phyloP scores from a whole-genome alignment of 2,329 filamentous ascomycete species.

The Scolecobasidium constrictum region DNA sequence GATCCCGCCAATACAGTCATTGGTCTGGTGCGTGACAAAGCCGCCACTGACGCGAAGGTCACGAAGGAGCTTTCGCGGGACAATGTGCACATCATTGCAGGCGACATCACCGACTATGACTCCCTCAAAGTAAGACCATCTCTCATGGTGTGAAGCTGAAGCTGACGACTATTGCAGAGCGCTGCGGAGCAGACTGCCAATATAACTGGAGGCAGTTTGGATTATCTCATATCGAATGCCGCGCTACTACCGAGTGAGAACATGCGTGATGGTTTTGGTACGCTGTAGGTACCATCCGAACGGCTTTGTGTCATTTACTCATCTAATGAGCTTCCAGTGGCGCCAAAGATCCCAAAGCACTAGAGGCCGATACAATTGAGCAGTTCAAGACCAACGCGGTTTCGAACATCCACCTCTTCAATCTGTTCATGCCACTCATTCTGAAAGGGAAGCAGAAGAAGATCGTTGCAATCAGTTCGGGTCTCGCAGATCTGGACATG shows the following conservation, averaged over 20 bases:
- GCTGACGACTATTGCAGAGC: constrained; percentile 6
- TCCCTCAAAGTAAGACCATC: constrained; percentile 12
- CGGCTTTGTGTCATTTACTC: too few species aligned
- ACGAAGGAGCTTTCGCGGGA: constrained; percentile 24
- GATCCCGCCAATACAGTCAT: constrained; percentile 22
- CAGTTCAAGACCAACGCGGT: constrained; percentile 39
- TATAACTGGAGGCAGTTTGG: constrained; percentile 24
- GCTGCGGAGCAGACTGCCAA: constrained; percentile 15
- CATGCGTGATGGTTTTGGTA: constrained; percentile 22
- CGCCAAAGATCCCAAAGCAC: constrained; percentile 13
- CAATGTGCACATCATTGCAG: constrained; percentile 18
- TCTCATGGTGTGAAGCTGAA: neutral
- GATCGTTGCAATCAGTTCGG: constrained; percentile 40
- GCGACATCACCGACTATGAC: constrained; percentile 16
- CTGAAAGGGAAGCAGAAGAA: constrained; percentile 42
- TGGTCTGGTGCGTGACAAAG: constrained; percentile 27
- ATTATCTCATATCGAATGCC: constrained; percentile 44
- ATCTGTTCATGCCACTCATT: constrained; percentile 43
- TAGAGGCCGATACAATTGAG: constrained; percentile 25
- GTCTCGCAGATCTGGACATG: constrained; percentile 35
- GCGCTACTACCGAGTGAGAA: constrained; percentile 24
- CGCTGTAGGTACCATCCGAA: constrained; percentile 26
- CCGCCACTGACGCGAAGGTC: constrained; percentile 33
- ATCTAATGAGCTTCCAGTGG: too few species aligned
- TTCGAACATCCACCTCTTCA: constrained; percentile 42